phyloP scores from a whole-genome alignment of 169 alveolate genomes.

The Plasmodium inui region DNA sequence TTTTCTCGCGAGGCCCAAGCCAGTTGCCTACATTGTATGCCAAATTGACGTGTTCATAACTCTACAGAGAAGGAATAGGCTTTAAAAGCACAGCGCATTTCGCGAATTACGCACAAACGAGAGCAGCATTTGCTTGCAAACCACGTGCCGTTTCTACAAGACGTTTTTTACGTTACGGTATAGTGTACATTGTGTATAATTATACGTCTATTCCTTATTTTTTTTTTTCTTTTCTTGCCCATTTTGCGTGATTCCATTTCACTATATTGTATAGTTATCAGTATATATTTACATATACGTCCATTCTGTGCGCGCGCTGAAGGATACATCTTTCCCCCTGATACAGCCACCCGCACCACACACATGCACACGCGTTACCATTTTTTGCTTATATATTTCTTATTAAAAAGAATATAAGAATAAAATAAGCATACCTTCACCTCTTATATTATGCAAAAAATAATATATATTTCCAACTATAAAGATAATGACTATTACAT shows the following conservation, averaged over 20 bases:
- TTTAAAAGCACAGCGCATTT: not conserved
- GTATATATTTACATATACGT: not conserved
- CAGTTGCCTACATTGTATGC: slow-evolving; percentile 1
- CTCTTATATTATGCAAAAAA: slow-evolving; percentile 8
- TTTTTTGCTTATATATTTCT: not conserved
- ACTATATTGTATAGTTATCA: not conserved
- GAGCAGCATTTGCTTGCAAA: not conserved
- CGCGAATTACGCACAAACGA: not conserved
- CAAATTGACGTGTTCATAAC: not conserved
- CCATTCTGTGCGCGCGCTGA: not conserved
- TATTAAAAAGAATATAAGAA: slow-evolving; percentile 20
- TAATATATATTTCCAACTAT: slow-evolving; percentile 3
- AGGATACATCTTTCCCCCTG: not conserved
- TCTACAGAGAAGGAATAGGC: not conserved
- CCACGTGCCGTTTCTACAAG: not conserved
- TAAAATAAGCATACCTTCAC: slow-evolving; percentile 4
- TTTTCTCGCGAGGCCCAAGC: not conserved
- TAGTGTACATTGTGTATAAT: not conserved
- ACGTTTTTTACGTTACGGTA: not conserved
- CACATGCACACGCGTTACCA: not conserved
- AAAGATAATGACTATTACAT: slow-evolving; percentile 67
- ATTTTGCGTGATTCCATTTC: not conserved
- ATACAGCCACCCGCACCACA: not conserved
- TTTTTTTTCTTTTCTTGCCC: not conserved
- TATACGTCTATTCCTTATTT: not conserved